Conservation (phyloP, 208 protist genomes). For the Trypanosoma melophagium region DNA sequence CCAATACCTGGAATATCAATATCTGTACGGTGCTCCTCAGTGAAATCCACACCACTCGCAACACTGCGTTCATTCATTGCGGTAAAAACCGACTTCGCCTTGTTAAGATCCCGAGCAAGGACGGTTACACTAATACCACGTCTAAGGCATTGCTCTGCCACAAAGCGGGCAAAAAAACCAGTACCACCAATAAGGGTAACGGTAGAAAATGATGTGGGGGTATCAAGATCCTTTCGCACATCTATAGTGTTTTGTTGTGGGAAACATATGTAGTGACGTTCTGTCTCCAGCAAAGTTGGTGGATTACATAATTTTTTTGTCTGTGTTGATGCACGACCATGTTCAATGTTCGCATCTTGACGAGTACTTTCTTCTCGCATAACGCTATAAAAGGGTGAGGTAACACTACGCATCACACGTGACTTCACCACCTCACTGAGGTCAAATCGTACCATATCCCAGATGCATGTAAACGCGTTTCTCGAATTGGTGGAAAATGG, state of each 20-base stretch:
- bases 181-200: slow-evolving; percentile 59
- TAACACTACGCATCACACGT: slow-evolving; percentile 43
- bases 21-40: slow-evolving; percentile 2
- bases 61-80: slow-evolving; percentile 40
- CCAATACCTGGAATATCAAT: not conserved
- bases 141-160: slow-evolving; percentile 67
- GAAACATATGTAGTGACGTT: slow-evolving; percentile 39
- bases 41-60: slow-evolving; percentile 22
- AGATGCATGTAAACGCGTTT: no score
- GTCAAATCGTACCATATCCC: slow-evolving; percentile 7
- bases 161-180: slow-evolving; percentile 52
- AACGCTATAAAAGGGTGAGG: slow-evolving; percentile 54
- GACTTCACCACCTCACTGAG: slow-evolving; percentile 33
- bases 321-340: not conserved
- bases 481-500: no score
- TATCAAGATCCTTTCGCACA: slow-evolving; percentile 13
- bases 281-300: slow-evolving; percentile 4
- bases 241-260: slow-evolving; percentile 36
- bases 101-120: slow-evolving; percentile 41
- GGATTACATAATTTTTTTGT: not conserved
- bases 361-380: slow-evolving; percentile 77
- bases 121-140: slow-evolving; percentile 68
- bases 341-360: slow-evolving; percentile 17
- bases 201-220: slow-evolving; percentile 9
- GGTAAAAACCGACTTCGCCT: slow-evolving; percentile 45